A percentile compares a stretch with the other conserved stretches of the same genome.
These are phyloP conservation scores for Termitomyces sp. DNA, from an alignment of 768 basidiomycete genomes.

Conservation along the genomic window DNA sequence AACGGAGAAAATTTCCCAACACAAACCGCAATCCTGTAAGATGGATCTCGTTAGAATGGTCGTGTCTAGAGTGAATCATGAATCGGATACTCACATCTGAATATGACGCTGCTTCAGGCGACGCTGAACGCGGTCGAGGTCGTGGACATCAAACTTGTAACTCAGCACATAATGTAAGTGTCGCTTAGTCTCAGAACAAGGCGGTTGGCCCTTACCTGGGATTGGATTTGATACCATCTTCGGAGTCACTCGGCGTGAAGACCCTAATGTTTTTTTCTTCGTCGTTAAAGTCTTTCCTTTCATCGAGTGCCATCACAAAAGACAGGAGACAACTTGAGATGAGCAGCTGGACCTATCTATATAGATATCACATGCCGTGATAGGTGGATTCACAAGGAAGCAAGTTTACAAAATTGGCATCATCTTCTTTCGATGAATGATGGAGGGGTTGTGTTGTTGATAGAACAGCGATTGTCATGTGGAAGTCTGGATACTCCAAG, in stretches of 20 bases:
- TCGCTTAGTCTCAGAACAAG: neutral
- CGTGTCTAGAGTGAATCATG: neutral
- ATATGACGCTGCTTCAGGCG: conserved; percentile 75
- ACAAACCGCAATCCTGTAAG: conserved; percentile 58
- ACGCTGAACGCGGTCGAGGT: conserved; percentile 69
- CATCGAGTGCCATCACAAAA: neutral
- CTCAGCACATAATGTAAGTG: conserved; percentile 11
- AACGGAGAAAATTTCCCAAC: too few species aligned
- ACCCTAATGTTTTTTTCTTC: neutral
- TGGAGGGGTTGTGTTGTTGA: too few species aligned
- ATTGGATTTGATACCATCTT: neutral
- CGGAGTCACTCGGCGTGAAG: neutral
- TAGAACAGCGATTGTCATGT: too few species aligned
- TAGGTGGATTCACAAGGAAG: too few species aligned
- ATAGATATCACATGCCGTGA: neutral
- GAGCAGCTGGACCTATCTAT: neutral
- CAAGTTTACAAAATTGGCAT: too few species aligned
- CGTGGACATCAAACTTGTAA: conserved; percentile 53
- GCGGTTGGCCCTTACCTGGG: neutral
- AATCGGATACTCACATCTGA: conserved; percentile 63
- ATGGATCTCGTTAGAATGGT: neutral
- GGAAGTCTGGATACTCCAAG: too few species aligned
- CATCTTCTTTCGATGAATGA: too few species aligned
- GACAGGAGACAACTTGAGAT: neutral
- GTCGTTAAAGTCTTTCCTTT: neutral